Conservation (phyloP, 2,329 filamentous ascomycete genomes). For the Aureobasidium mangrovei region DNA sequence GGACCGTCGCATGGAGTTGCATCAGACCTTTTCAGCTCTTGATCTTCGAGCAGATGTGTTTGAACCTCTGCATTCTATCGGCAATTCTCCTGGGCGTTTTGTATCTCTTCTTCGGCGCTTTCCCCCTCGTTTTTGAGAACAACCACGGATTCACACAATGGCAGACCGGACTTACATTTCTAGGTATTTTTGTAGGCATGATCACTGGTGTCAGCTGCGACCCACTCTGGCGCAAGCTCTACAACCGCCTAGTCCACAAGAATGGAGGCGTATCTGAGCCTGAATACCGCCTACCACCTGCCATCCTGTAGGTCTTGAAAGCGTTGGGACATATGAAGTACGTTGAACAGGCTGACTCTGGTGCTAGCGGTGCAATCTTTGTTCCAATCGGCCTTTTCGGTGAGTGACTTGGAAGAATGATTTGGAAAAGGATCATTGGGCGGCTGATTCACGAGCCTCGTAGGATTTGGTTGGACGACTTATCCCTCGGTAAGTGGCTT, state of each 20-base stretch:
- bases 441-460: slow-evolving; percentile 2
- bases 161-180: slow-evolving; percentile 70
- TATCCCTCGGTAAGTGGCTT: slow-evolving; percentile 56
- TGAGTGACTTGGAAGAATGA: slow-evolving; percentile 25
- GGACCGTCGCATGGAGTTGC: slow-evolving; percentile 43
- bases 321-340: not conserved
- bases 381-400: slow-evolving; percentile 78
- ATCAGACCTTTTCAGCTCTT: slow-evolving; percentile 69
- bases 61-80: slow-evolving; percentile 72
- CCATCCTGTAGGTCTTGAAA: slow-evolving; percentile 28
- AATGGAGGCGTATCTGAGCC: slow-evolving; percentile 61
- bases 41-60: slow-evolving; percentile 73
- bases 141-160: slow-evolving; percentile 70
- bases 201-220: slow-evolving; percentile 52
- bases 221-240: slow-evolving; percentile 57
- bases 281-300: slow-evolving; percentile 73
- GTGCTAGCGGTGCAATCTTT: slow-evolving; percentile 53
- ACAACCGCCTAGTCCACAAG: slow-evolving; percentile 44
- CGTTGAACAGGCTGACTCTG: slow-evolving; percentile 34
- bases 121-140: slow-evolving; percentile 56
- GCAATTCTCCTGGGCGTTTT: slow-evolving; percentile 79
- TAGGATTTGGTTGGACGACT: slow-evolving; percentile 72
- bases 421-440: not conserved
- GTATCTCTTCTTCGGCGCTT: slow-evolving; percentile 87
- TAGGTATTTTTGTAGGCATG: slow-evolving; percentile 64